phyloP scores from a whole-genome alignment of 768 basidiomycete species.

The Tulasnella sp. region DNA sequence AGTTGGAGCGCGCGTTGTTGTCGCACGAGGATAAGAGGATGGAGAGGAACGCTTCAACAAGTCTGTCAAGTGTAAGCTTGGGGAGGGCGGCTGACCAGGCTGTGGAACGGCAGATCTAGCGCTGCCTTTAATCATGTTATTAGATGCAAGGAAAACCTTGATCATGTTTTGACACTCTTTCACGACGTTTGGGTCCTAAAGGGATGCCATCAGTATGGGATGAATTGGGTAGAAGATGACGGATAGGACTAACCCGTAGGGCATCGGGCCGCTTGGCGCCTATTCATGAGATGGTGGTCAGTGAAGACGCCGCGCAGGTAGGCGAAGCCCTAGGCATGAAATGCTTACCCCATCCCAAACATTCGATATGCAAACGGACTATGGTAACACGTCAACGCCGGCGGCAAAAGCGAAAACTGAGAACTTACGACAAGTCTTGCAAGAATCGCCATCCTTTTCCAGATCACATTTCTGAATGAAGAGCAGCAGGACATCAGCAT shows the following conservation, averaged over 20 bases:
- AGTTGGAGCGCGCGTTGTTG: not conserved
- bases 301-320: not conserved
- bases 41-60: slow-evolving; percentile 3
- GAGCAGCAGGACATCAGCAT: not conserved
- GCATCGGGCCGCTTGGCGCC: slow-evolving; percentile 15
- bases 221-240: not conserved
- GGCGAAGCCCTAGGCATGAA: not conserved
- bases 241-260: slow-evolving; percentile 4
- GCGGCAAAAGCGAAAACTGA: not conserved
- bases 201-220: not conserved
- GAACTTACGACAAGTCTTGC: slow-evolving; percentile 14
- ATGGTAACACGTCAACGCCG: not conserved
- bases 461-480: slow-evolving; percentile 13
- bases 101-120: slow-evolving; percentile 9
- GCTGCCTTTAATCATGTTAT: slow-evolving; percentile 18
- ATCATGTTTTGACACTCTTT: slow-evolving; percentile 11
- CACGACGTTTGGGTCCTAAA: slow-evolving; percentile 5
- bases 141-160: slow-evolving; percentile 11
- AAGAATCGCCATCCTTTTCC: slow-evolving; percentile 2
- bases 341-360: slow-evolving; percentile 14
- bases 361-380: slow-evolving; percentile 13
- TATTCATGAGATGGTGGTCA: not conserved
- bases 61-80: slow-evolving; percentile 4
- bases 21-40: not conserved
- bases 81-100: slow-evolving; percentile 9